Evolutionary conservation across 257 asterid species (phyloP), one percentile per base, ranked within the genome.

Genomic region (Lithospermum erythrorhizon): DNA sequence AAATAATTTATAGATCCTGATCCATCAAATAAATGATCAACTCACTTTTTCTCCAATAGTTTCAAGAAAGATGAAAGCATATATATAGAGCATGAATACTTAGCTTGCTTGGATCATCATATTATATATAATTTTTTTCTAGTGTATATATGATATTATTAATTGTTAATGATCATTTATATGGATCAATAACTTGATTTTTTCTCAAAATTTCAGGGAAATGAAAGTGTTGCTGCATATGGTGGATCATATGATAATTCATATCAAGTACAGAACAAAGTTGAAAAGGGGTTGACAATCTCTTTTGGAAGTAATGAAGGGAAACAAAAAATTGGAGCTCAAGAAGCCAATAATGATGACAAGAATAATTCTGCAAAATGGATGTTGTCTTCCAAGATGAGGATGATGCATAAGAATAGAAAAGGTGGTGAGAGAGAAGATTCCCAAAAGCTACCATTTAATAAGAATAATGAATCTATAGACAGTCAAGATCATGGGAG

Each of bases 301-400:
- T 65, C 72, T 35, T 71, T 81, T 21, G 81, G 94, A 83, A 82
- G 66, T 29, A 82, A 79, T 9, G 74, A 71, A 25, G 65, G 68
- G 30, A 55, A 56, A 66, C 37, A 63, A 20, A 45, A 55, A n/a
- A 52, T 17, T 56, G 58, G 59, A 45, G 32, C 51, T 61, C 41
- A 60, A 52, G 20, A 41, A 41, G 18, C 49, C 49, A 41, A 41
- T 11, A 41, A 41, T 41, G 49, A 14, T 41, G 49, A 41, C 30
- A 61, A 62, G 29, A 55, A 48, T 16, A 75, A 45, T 71, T 65
- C 66, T n/a, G 70, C 60, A 9, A 82, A 79, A 70, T 80, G 84
- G 89, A 72, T 82, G 83, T 76, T 82, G 83, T 76, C 94, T 58
- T 77, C 94, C 14, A 81, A 88, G 85, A 82, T 76, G 90, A 82